Conservation (phyloP, 164 flowering plant species). For the Vitis cinerea region DNA sequence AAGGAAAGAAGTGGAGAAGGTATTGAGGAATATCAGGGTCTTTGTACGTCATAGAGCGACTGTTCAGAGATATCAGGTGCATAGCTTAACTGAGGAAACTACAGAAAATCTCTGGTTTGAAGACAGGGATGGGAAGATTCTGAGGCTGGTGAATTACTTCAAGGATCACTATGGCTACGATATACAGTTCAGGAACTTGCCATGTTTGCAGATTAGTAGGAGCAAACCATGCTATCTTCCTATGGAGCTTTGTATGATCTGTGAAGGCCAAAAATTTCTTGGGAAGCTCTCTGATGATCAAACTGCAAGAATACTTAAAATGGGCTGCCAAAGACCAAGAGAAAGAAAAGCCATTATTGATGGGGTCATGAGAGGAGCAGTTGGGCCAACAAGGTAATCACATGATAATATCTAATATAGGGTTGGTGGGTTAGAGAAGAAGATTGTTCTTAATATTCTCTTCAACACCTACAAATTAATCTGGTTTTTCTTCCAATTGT, state of each 20-base stretch:
- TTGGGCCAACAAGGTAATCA: slow-evolving; percentile 82
- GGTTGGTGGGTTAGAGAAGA: background rate
- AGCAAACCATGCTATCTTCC: slow-evolving; percentile 94
- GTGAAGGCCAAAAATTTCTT: slow-evolving; percentile 95
- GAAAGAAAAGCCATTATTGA: slow-evolving; percentile 76
- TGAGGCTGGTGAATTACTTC: slow-evolving; percentile 72
- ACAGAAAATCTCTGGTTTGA: slow-evolving; percentile 76
- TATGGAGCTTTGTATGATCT: slow-evolving; percentile 92
- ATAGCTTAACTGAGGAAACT: slow-evolving; percentile 66
- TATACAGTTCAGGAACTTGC: slow-evolving; percentile 78
- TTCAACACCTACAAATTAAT: background rate
- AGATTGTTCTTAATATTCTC: background rate
- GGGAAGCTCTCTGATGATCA: slow-evolving; percentile 94
- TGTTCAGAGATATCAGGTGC: slow-evolving; percentile 74
- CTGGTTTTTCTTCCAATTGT: background rate
- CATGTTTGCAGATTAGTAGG: slow-evolving; percentile 91
- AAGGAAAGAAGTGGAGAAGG: slow-evolving; percentile 83
- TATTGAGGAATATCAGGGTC: slow-evolving; percentile 72
- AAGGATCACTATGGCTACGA: slow-evolving; percentile 85
- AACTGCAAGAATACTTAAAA: slow-evolving; percentile 73
- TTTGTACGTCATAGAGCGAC: slow-evolving; percentile 90
- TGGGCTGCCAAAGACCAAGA: slow-evolving; percentile 84
- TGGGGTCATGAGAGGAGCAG: slow-evolving; percentile 64
- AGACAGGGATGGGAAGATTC: slow-evolving; percentile 68
- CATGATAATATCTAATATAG: background rate